phyloP scores from a whole-genome alignment of 441 rosid species.

The Syzygium malaccense region DNA sequence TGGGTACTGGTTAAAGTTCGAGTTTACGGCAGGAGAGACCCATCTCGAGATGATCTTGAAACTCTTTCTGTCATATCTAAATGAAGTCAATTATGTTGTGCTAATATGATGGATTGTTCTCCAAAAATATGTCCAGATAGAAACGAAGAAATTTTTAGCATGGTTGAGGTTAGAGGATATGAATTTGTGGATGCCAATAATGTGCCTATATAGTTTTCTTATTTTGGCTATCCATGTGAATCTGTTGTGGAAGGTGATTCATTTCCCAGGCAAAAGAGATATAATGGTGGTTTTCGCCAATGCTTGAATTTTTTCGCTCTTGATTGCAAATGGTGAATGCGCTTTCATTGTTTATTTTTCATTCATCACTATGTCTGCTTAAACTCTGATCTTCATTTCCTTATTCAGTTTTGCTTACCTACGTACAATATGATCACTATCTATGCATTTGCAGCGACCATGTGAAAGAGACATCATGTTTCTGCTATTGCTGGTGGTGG shows the following conservation, averaged over 20 bases:
- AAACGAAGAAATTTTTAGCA: neutral
- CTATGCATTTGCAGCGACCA: neutral
- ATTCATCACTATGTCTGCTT: neutral
- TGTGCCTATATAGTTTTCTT: neutral
- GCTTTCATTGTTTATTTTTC: neutral
- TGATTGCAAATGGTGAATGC: neutral
- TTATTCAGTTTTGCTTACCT: neutral
- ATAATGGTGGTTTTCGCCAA: neutral
- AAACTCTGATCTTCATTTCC: neutral
- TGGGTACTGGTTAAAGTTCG: neutral
- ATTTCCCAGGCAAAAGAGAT: neutral
- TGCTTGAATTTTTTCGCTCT: neutral
- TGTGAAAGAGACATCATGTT: conserved; percentile 15
- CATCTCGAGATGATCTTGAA: neutral
- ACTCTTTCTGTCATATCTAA: neutral
- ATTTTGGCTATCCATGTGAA: neutral
- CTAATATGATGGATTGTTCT: neutral
- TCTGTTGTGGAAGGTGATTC: neutral
- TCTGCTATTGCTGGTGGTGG: neutral
- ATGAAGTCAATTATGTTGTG: neutral
- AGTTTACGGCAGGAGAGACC: neutral
- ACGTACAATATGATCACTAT: neutral
- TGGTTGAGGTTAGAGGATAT: neutral
- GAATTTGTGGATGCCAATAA: neutral
- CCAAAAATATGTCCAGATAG: neutral